phyloP scores from a whole-genome alignment of 441 rosid genomes.

The Kokia cookei region DNA sequence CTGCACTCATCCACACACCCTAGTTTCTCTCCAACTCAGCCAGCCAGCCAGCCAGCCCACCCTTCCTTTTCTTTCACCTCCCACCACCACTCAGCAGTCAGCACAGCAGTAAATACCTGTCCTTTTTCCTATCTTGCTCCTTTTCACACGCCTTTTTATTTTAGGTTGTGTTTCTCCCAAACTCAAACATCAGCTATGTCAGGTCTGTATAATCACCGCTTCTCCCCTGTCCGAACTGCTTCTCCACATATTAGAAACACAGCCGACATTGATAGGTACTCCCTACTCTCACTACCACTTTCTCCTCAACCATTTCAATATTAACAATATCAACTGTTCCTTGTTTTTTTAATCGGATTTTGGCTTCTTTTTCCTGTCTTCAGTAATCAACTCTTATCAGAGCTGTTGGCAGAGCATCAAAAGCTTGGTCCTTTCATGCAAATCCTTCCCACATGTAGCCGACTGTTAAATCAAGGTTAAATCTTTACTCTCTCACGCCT shows the following conservation, averaged over 20 bases:
- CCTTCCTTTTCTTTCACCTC: no score
- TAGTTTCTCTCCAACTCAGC: neutral
- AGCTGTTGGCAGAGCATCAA: conserved; percentile 86
- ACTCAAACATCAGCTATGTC: conserved; percentile 41
- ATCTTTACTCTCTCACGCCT: conserved; percentile 19
- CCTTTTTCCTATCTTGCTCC: neutral
- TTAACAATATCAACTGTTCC: neutral
- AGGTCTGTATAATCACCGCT: conserved; percentile 87
- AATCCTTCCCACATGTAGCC: conserved; percentile 86
- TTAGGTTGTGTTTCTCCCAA: neutral
- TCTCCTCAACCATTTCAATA: neutral
- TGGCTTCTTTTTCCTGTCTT: conserved; percentile 8
- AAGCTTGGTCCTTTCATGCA: conserved; percentile 96
- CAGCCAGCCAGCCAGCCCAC: neutral
- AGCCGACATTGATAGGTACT: conserved; percentile 81
- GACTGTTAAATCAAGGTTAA: conserved; percentile 91
- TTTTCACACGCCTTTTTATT: neutral
- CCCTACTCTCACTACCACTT: neutral
- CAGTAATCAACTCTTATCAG: conserved; percentile 71
- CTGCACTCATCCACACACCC: neutral
- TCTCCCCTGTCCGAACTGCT: conserved; percentile 92
- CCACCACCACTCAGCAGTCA: neutral
- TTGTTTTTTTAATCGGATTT: conserved; percentile 20
- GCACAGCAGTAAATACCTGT: neutral
- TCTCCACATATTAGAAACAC: conserved; percentile 92